phyloP scores from a whole-genome alignment of 78 protist genomes.

The Planoprotostelium fungivorum region DNA sequence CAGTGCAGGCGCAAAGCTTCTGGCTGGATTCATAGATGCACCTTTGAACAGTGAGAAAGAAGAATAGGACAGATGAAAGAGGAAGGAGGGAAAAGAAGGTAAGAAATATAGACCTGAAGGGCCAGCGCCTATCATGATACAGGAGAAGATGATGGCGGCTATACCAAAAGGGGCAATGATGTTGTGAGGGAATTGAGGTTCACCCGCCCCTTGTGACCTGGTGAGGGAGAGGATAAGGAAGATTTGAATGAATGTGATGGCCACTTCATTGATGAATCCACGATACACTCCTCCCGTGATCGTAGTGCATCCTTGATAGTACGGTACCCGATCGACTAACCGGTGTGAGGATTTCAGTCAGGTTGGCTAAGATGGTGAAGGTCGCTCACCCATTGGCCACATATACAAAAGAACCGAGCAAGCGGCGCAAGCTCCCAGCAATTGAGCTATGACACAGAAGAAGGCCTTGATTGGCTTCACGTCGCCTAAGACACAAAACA shows the following conservation, averaged over 20 bases:
- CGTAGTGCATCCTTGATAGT: neutral
- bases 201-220: neutral
- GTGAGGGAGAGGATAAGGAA: neutral
- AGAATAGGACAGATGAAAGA: neutral
- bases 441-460: neutral
- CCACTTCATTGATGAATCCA: neutral
- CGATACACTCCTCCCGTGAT: neutral
- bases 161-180: neutral
- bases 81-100: neutral
- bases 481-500: neutral
- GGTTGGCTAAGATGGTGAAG: neutral
- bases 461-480: neutral
- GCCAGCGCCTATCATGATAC: neutral
- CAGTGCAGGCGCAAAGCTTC: neutral
- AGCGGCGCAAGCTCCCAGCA: neutral
- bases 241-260: neutral
- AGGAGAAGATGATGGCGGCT: neutral
- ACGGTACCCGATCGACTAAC: neutral
- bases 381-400: neutral
- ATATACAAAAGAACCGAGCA: neutral
- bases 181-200: neutral
- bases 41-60: neutral
- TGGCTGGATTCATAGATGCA: neutral
- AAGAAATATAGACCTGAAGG: neutral
- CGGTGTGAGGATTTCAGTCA: too few species aligned